These are phyloP conservation scores for Basidiobolus meristosporus DNA, from an alignment of 371 early-diverging fungal genomes.

Conservation along the genomic window DNA sequence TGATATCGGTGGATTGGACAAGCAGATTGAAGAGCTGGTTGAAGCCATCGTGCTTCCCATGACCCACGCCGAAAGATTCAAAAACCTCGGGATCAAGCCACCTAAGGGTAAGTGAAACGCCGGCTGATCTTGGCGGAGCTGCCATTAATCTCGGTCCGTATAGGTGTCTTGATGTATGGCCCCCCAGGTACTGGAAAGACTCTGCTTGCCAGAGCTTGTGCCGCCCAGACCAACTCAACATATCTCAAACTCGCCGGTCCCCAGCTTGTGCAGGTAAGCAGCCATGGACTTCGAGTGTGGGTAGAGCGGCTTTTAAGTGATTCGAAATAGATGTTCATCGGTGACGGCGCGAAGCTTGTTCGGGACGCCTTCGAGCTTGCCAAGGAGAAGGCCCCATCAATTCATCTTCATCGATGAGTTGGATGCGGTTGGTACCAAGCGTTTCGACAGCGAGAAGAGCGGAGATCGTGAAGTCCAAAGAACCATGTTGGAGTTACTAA, in stretches of 20 bases:
- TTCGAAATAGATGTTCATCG: conserved; percentile 85
- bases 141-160: not conserved
- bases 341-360: conserved; percentile 98
- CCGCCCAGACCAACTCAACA: conserved; percentile 92
- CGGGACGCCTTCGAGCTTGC: conserved; percentile 98
- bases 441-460: conserved; percentile 94
- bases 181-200: conserved; percentile 97
- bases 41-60: conserved; percentile 98
- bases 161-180: conserved; percentile 92
- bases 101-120: conserved; percentile 58
- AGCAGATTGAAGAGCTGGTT: conserved; percentile 97
- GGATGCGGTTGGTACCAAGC: conserved; percentile 98
- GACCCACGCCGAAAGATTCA: conserved; percentile 93
- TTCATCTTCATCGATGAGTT: conserved; percentile 99
- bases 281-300: not conserved
- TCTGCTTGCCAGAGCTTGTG: too few relatives aligned
- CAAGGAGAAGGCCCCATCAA: conserved; percentile 97
- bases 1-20: conserved; percentile 98
- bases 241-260: conserved; percentile 97
- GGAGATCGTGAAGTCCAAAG: conserved; percentile 99
- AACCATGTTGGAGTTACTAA: conserved; percentile 99
- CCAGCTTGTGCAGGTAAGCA: conserved; percentile 77
- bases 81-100: conserved; percentile 91
- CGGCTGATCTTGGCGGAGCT: not conserved
- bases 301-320: not conserved